Conservation (phyloP, 1,139 yeast species). For the Zygotorulaspora mrakii region DNA sequence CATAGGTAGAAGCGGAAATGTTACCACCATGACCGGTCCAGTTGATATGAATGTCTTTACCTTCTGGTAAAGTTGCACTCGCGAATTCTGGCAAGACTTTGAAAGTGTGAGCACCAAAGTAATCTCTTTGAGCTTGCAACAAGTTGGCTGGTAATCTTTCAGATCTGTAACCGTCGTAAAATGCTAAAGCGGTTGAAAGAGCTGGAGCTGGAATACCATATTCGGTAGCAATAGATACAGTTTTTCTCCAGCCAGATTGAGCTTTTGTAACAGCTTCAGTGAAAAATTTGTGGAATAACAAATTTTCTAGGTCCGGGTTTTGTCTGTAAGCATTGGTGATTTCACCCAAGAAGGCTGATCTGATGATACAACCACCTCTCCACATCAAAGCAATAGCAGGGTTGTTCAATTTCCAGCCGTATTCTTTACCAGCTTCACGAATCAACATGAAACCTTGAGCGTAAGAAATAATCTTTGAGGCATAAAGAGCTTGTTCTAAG, state of each 20-base stretch:
- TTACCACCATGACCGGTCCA: constrained; percentile 99
- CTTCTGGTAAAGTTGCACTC: constrained; percentile 69
- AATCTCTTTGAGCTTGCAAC: constrained; percentile 99
- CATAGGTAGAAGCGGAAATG: constrained; percentile 90
- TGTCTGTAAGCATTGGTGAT: constrained; percentile 95
- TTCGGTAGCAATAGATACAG: constrained; percentile 72
- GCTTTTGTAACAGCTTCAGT: constrained; percentile 87
- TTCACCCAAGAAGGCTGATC: constrained; percentile 97
- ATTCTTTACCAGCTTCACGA: constrained; percentile 96
- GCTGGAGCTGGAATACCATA: constrained; percentile 98
- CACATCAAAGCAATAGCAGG: constrained; percentile 99
- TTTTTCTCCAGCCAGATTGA: constrained; percentile 91
- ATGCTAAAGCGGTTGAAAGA: constrained; percentile 91
- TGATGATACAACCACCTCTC: constrained; percentile 99
- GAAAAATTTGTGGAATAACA: constrained; percentile 95
- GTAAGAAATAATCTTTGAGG: constrained; percentile 96
- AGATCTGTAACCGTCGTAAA: constrained; percentile 99
- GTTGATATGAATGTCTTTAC: constrained; percentile 87
- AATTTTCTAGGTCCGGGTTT: constrained; percentile 89
- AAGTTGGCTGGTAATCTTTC: constrained; percentile 94
- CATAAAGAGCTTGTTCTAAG: constrained; percentile 96
- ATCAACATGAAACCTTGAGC: constrained; percentile 99
- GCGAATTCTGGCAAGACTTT: constrained; percentile 86
- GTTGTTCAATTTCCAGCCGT: constrained; percentile 95
- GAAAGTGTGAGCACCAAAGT: constrained; percentile 99